Evolutionary conservation across 2,329 filamentous ascomycete genomes (phyloP), one percentile per base, ranked within the genome.

Genomic region (Arachnopeziza araneosa): DNA sequence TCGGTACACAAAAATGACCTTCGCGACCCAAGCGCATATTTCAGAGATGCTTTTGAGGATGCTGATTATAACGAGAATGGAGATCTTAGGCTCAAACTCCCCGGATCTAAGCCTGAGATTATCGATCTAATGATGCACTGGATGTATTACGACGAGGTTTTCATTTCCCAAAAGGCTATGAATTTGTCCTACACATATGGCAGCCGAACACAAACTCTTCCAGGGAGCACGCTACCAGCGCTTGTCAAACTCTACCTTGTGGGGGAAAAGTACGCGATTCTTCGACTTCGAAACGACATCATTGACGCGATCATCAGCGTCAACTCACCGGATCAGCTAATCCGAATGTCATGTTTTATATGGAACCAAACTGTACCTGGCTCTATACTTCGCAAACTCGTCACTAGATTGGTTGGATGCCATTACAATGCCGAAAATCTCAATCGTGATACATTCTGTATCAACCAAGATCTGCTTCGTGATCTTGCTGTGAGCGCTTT

Each of bases 1-100:
- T 4, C 48, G 1, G 54, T 62, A 14, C 62, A 65, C 17, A 58
- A 64, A 51, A 54, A 61, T 2, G 7, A 63, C 1, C 59, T 68
- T 8, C 62, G 59, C 54, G 52, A 58, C 0, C 52, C 57, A 17
- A 64, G 62, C 24, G 49, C 51, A 12, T 54, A 62, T 22, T 63
- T 63, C 50, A 36, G 63, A 26, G 55, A 58, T 17, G 52, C 44
- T 22, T 63, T 53, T 51, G 63, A 66, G 48, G 26, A 30, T 9
- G 57, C 58, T 1, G 53, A 50, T 24, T 62, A 59, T 53, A 52
- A 58, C 55, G 54, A 54, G 3, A n/a, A 14, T 6, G 30, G 59
- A 22, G 23, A 56, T 21, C 44, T 36, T 2, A 49, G 44, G 4
- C 56, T 65, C 23, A 49, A 26, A 6, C 32, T 67, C 2, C 59